Percentiles rank a stretch among this genome's conserved stretches.
Evolutionary conservation across 2,329 filamentous ascomycete genomes (phyloP).

Genomic region (Thelonectria rubi): DNA sequence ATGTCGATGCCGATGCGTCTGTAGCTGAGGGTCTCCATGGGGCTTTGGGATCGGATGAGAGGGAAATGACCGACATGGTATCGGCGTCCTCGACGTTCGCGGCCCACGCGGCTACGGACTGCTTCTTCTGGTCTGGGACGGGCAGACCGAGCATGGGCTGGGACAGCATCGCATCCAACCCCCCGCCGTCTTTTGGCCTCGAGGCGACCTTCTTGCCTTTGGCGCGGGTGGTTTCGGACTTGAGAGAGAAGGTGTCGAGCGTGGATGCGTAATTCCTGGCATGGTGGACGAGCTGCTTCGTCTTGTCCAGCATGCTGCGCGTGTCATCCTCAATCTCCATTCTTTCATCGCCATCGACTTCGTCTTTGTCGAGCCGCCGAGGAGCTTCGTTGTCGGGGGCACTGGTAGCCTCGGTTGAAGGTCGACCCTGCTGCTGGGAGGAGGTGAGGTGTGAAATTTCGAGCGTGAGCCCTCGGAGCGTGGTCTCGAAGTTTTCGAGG

Average conservation of each 20-base stretch:
- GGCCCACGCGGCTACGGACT: background rate
- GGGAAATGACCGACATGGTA: background rate
- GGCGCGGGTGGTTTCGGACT: background rate
- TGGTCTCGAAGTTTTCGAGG: background rate
- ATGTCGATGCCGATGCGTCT: background rate
- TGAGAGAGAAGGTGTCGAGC: background rate
- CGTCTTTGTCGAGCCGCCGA: background rate
- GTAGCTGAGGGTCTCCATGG: background rate
- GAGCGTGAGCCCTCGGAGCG: background rate
- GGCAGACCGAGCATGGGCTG: background rate
- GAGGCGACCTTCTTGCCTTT: background rate
- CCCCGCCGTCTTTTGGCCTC: background rate
- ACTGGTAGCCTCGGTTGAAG: background rate
- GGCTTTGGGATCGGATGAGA: background rate
- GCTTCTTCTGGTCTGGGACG: background rate
- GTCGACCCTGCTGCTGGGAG: background rate
- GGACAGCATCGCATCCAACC: background rate
- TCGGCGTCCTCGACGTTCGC: background rate
- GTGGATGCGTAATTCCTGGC: background rate
- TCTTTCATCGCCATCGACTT: background rate
- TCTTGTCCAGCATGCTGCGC: background rate
- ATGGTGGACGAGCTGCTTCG: background rate
- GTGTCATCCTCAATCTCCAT: background rate
- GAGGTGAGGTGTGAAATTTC: background rate
- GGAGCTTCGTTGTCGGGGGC: too few species aligned